Evolutionary conservation across 1,284 basidiomycete genomes (phyloP).

Genomic region (Irpex sp.): DNA sequence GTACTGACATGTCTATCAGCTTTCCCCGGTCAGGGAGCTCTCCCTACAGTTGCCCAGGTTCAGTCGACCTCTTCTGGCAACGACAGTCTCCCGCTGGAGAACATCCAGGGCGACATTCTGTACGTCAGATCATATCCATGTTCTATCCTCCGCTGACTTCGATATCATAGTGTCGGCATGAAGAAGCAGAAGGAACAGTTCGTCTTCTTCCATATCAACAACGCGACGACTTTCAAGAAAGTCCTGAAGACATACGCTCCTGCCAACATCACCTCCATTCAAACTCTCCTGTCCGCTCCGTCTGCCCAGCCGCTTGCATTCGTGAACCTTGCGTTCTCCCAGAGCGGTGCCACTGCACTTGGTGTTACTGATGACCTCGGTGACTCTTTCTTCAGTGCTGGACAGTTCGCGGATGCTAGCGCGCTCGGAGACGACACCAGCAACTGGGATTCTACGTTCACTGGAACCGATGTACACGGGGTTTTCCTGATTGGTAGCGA

Average conservation of each 20-base stretch:
- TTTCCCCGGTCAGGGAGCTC: slow-evolving; percentile 6
- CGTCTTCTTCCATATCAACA: slow-evolving; percentile 5
- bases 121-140: not conserved
- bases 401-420: not conserved
- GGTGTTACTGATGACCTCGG: slow-evolving; percentile 3
- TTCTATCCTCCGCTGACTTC: not conserved
- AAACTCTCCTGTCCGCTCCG: not conserved
- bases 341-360: not conserved
- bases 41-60: slow-evolving; percentile 2
- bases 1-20: not conserved
- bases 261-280: slow-evolving; percentile 4
- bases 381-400: not conserved
- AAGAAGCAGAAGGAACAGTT: slow-evolving; percentile 1
- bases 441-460: slow-evolving; percentile 4
- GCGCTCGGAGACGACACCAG: not conserved
- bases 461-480: slow-evolving; percentile 5
- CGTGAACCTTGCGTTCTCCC: slow-evolving; percentile 4
- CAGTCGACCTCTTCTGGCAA: not conserved
- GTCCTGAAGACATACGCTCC: not conserved
- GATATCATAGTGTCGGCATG: not conserved
- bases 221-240: slow-evolving; percentile 2
- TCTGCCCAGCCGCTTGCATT: slow-evolving; percentile 8
- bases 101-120: slow-evolving; percentile 6
- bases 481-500: slow-evolving; percentile 9
- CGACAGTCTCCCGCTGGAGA: slow-evolving; percentile 3